Conservation (phyloP, 2,329 filamentous ascomycete species). For the Fusarium mangiferae region DNA sequence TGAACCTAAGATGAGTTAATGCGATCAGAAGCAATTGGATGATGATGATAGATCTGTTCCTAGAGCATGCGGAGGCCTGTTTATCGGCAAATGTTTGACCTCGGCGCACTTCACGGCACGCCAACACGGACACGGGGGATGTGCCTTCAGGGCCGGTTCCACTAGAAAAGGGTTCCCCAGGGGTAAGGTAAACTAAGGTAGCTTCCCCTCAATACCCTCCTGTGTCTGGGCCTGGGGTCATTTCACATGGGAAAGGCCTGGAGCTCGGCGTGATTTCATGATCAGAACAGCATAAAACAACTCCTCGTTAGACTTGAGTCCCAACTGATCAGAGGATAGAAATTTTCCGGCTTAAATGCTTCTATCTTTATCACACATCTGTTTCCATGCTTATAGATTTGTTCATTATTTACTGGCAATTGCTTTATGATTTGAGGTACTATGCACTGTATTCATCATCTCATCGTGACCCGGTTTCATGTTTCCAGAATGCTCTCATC, state of each 20-base stretch:
- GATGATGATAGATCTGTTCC: conserved; percentile 32
- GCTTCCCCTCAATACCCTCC: not conserved
- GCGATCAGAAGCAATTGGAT: conserved; percentile 35
- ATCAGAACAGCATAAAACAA: not conserved
- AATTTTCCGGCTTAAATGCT: not conserved
- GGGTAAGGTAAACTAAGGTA: not conserved
- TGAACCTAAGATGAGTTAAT: conserved; percentile 21
- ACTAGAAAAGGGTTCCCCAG: conserved; percentile 19
- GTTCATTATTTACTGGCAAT: not conserved
- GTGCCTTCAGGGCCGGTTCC: conserved; percentile 30
- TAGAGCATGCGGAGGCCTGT: conserved; percentile 27
- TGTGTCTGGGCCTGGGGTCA: not conserved
- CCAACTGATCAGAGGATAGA: not conserved
- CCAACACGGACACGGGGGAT: conserved; percentile 18
- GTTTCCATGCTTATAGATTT: not conserved
- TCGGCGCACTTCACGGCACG: conserved; percentile 31
- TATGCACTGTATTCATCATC: not conserved
- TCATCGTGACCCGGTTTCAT: not conserved
- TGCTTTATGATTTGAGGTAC: not conserved
- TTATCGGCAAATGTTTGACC: conserved; percentile 37
- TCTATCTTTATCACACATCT: too few relatives aligned
- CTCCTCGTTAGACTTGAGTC: not conserved
- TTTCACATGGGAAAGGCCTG: not conserved
- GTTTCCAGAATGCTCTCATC: not conserved
- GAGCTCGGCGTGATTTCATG: not conserved